Percentiles rank a stretch among this genome's conserved stretches.
Evolutionary conservation across 2,329 filamentous ascomycete species (phyloP).

Genomic region (Fusarium aywerte): DNA sequence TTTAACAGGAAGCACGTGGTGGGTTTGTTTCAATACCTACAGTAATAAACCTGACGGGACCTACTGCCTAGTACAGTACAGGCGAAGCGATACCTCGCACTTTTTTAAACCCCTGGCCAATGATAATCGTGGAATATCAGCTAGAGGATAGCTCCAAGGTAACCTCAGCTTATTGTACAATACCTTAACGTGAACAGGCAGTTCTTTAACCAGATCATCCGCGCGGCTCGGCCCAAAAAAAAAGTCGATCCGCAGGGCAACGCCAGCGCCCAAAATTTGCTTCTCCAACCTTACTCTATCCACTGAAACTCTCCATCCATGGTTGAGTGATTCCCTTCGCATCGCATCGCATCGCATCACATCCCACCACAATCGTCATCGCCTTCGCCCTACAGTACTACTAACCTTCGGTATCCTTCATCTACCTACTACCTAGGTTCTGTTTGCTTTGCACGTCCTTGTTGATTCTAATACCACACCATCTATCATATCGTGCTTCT

Average conservation of each 20-base stretch:
- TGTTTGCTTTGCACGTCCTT: neutral
- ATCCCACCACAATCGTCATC: neutral
- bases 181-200: constrained; percentile 36
- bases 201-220: constrained; percentile 35
- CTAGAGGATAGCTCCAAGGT: constrained; percentile 24
- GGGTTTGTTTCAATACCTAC: constrained; percentile 28
- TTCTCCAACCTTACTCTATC: constrained; percentile 40
- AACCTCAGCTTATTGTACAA: constrained; percentile 34
- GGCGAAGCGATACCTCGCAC: constrained; percentile 4
- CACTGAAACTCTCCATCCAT: constrained; percentile 29
- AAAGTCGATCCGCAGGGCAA: constrained; percentile 33
- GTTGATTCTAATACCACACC: constrained; percentile 28
- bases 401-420: constrained; percentile 6
- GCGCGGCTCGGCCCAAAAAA: constrained; percentile 41
- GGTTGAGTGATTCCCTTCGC: constrained; percentile 27
- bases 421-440: neutral
- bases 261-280: constrained; percentile 33
- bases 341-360: neutral
- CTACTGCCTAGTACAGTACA: neutral
- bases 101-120: constrained; percentile 2
- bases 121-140: constrained; percentile 16
- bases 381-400: neutral
- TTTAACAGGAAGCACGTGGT: constrained; percentile 32
- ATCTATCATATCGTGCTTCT: constrained; percentile 21
- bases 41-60: neutral